Base-by-base conservation (phyloP, 2,329 filamentous ascomycete genomes). In the Orbilia brochopaga region DNA sequence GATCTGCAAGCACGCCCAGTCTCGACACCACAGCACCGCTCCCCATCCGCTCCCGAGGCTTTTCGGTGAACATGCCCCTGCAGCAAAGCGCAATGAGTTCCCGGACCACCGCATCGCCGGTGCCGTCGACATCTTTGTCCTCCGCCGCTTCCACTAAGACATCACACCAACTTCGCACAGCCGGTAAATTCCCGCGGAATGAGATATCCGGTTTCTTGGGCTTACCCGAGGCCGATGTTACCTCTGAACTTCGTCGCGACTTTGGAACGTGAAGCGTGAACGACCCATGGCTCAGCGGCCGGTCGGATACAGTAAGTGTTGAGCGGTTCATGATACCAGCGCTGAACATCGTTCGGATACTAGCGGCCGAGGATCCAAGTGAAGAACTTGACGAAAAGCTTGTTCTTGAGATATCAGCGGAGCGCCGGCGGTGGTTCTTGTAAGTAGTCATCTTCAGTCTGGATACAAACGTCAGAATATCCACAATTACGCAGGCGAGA, bases 401-500 rank as follows among this genome's bases (percentile, higher is more conserved):
- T 3, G 53, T 67, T 44, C 57, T 40, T 11, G 60, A 27, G 11
- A 67, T 15, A 1, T 42, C 52, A 1, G 46, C 52, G 2, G 46
- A 17, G 21, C 51, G 61, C 35, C 69, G 59, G n/a, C 62, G 63
- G 40, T 73, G 62, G 11, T 44, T 62, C 40, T 58, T 67, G 46
- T 66, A 67, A 4, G 40, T 44, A 55, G 85, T 83, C 0, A 85
- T 83, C 58, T 87, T 85, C 74, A 87, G 86, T 78, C 90, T 90
- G 69, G 91, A 79, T 61, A 90, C 81, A 76, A 90, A 87, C 23
- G 86, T 87, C 19, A 91, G 77, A 23, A 92, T 83, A 74, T 92
- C 89, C n/a, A 91, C 81, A 69, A 89, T 89, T 55, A 91, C 83
- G 78, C 88, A 90, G 8, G 86, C 89, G 0, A 91, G 81, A 4